Conservation (phyloP, 1,139 yeast species). For the Debaryomycetaceae sp. region DNA sequence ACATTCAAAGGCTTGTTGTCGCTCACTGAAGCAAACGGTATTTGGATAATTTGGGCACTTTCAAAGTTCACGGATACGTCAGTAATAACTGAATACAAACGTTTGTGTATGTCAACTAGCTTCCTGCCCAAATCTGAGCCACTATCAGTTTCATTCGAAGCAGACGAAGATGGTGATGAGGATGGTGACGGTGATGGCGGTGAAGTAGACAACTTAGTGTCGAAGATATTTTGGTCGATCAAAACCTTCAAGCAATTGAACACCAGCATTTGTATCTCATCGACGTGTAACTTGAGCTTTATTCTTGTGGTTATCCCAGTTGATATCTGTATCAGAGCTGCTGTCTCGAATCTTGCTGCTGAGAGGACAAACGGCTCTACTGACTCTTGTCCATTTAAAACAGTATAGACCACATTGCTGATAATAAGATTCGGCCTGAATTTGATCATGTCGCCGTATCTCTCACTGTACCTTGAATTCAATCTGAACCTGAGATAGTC, state of each 20-base stretch:
- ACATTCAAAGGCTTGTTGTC: slow-evolving; percentile 23
- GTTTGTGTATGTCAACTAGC: not conserved
- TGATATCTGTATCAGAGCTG: slow-evolving; percentile 16
- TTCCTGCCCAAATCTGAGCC: not conserved
- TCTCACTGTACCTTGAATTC: slow-evolving; percentile 19
- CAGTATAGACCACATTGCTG: slow-evolving; percentile 10
- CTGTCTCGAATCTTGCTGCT: slow-evolving; percentile 20
- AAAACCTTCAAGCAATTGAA: slow-evolving; percentile 22
- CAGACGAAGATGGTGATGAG: not conserved
- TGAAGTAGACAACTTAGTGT: not conserved
- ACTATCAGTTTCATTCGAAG: not conserved
- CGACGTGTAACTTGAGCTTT: slow-evolving; percentile 20
- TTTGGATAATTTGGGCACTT: slow-evolving; percentile 25
- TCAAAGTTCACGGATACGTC: slow-evolving; percentile 29
- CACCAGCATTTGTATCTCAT: slow-evolving; percentile 24
- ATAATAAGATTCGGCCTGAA: slow-evolving; percentile 14
- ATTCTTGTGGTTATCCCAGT: slow-evolving; percentile 20
- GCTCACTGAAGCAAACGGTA: slow-evolving; percentile 34
- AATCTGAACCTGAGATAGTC: slow-evolving; percentile 22
- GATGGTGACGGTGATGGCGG: not conserved
- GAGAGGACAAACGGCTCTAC: slow-evolving; percentile 16
- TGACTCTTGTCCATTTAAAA: not conserved
- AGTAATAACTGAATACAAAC: slow-evolving; percentile 5
- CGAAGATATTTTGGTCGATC: not conserved
- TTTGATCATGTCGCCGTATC: slow-evolving; percentile 16